Conservation (phyloP, 169 alveolate genomes). For the Ichthyophthirius multifiliis region DNA sequence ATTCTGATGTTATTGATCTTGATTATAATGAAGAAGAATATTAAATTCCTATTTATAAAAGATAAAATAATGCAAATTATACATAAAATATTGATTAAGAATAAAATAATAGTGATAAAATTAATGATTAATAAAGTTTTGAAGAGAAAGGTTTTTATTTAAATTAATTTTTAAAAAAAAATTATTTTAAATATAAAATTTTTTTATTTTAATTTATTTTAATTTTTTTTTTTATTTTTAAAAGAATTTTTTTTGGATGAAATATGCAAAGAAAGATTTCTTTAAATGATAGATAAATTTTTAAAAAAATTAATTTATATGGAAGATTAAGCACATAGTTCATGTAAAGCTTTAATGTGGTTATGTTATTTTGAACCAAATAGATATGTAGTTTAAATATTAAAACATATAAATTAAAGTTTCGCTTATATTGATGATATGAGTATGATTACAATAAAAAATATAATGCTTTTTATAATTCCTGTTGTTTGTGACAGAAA, state of each 20-base stretch:
- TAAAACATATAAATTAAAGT: not conserved
- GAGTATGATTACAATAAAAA: not conserved
- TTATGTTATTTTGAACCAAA: not conserved
- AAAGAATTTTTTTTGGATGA: not conserved
- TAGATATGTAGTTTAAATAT: not conserved
- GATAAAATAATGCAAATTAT: not conserved
- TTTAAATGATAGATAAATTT: not conserved
- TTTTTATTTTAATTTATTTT: no score
- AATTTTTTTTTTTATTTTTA: not conserved
- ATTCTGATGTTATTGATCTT: not conserved
- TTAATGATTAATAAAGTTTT: no score
- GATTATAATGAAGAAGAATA: not conserved
- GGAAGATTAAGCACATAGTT: not conserved
- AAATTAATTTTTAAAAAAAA: no score
- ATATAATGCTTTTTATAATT: not conserved
- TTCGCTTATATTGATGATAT: not conserved
- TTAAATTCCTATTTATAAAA: not conserved
- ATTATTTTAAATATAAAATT: no score
- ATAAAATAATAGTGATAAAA: no score
- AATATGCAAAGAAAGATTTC: not conserved
- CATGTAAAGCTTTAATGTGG: not conserved
- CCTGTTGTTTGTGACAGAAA: not conserved
- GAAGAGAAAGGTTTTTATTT: no score
- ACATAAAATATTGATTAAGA: no score
- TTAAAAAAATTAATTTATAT: conserved; percentile 3